Conservation (phyloP, 495 filamentous ascomycete species). For the Bombardia bombarda region DNA sequence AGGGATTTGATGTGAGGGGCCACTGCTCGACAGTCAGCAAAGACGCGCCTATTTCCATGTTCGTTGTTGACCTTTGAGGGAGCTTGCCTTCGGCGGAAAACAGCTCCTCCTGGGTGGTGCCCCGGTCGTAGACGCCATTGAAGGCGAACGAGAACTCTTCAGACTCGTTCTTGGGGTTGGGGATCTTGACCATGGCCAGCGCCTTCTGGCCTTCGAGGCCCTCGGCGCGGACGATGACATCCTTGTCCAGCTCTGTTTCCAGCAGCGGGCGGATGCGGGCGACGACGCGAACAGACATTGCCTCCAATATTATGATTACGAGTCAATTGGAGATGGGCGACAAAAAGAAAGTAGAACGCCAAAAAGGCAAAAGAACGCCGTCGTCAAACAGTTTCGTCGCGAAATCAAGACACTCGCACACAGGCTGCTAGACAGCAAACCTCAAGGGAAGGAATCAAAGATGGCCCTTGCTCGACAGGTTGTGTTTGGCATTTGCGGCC, state of each 20-base stretch:
- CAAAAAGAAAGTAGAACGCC: constrained; percentile 1
- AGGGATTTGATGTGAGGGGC: constrained; percentile 71
- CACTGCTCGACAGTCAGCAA: constrained; percentile 29
- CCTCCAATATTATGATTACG: background rate
- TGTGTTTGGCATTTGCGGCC: too few relatives aligned
- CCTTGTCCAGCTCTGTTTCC: constrained; percentile 70
- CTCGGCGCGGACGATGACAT: constrained; percentile 70
- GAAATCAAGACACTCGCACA: background rate
- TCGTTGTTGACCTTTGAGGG: too few relatives aligned
- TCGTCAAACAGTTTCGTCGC: background rate
- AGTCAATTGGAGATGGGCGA: constrained; percentile 3
- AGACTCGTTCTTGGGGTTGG: constrained; percentile 84
- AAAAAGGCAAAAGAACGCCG: constrained; percentile 1
- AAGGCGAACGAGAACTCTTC: constrained; percentile 94
- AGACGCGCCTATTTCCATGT: background rate
- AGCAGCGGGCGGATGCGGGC: constrained; percentile 84
- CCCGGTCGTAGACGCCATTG: constrained; percentile 81
- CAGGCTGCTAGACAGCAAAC: too few relatives aligned
- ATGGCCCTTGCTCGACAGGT: background rate
- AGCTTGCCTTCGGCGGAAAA: constrained; percentile 78
- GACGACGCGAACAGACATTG: constrained; percentile 73
- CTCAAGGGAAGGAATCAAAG: background rate
- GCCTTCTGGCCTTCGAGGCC: constrained; percentile 47
- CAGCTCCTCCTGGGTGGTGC: constrained; percentile 72
- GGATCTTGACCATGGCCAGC: constrained; percentile 72